Conservation (phyloP, 73 alveolate species). For the Paramecium sonneborni region DNA sequence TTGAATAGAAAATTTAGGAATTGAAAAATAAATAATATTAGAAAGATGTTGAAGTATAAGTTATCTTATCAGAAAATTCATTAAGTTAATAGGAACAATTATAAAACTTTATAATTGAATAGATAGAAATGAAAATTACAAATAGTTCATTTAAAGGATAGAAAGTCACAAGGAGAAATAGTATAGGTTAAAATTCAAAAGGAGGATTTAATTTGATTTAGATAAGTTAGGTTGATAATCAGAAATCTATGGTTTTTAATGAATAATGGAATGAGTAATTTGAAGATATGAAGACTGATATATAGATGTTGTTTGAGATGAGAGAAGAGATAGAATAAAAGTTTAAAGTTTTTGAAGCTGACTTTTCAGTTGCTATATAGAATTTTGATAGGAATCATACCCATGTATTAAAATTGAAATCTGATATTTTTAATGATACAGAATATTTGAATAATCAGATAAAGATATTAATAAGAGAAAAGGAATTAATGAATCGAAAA, state of each 20-base stretch:
- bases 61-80: neutral
- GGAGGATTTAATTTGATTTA: neutral
- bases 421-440: conserved; percentile 11
- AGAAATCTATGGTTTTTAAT: neutral
- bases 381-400: neutral
- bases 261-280: neutral
- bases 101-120: neutral
- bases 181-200: neutral
- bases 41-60: neutral
- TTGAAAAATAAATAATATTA: neutral
- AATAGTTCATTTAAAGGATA: neutral
- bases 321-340: neutral
- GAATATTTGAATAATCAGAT: conserved; percentile 5
- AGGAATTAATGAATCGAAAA: neutral
- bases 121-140: neutral
- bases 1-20: neutral
- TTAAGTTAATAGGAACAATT: neutral
- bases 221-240: neutral
- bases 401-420: neutral
- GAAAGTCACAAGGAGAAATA: neutral
- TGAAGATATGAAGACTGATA: neutral
- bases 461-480: conserved; percentile 8
- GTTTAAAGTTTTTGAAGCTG: neutral
- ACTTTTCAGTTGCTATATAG: neutral
- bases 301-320: neutral